Evolutionary conservation across 352 stramenopile species (phyloP), one percentile per base, ranked within the genome.

Genomic region (Globisporangium spinosum): DNA sequence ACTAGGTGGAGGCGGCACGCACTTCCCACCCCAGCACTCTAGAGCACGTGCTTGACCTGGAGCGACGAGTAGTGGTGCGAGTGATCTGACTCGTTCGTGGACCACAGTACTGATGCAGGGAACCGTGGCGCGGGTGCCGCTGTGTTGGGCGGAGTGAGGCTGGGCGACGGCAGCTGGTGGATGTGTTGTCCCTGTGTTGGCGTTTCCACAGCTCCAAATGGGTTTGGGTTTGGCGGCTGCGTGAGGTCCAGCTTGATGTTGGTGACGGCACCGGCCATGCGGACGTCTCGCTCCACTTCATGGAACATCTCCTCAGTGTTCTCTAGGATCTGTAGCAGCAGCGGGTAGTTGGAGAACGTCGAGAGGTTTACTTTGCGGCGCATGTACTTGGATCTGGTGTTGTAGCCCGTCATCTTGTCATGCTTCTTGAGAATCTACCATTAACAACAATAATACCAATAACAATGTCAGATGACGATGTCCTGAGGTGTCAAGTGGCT

Each of bases 301-400:
- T 87, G 77, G 63, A 91, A 93, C 85, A 91, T 91, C 23, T 90
- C 79, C 60, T 93, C 85, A 1, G 83, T 93, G 70, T 75, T 89
- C n/a, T 85, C 73, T 23, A 94, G 73, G 55, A 94, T 85, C 38
- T 85, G 75, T n/a, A 92, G 79, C 64, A 94, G 73, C 47, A 69
- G 76, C 56, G 83, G 83, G 69, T 92, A 92, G 71, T 85, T 89
- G 62, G 85, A 89, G 63, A 94, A 94, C 23, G 82, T 73, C 45
- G 80, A 90, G 22, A 90, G 69, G 67, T 92, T 94, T 51, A 94
- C 85, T 67, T 91, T 94, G 35, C 79, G 82, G 29, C 79, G 77
- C 83, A 94, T 94, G 74, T 94, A 94, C 81, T 90, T 94, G 70
- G 83, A 89, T 8, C 85, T 76, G 34, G 85, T 94, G 70, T 90